Evolutionary conservation across 345 rosid species (phyloP).

Genomic region (Populus alba): DNA sequence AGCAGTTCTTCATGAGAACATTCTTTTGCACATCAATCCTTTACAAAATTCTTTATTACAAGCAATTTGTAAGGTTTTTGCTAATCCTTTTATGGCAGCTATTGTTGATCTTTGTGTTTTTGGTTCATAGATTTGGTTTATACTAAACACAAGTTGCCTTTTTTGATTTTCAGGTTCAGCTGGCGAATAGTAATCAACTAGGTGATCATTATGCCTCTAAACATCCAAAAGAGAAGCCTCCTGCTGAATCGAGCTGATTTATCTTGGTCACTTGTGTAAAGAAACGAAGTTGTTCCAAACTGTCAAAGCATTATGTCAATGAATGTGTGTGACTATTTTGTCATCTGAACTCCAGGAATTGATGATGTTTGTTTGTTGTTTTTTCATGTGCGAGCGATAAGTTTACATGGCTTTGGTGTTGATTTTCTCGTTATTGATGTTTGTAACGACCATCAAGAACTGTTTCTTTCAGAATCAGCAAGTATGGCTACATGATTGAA

Average conservation of each 20-base stretch:
- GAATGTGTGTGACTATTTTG: not conserved
- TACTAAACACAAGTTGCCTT: not conserved
- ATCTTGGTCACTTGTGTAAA: slow-evolving; percentile 11
- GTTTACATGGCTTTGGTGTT: not conserved
- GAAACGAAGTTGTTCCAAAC: not conserved
- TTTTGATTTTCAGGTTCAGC: slow-evolving; percentile 44
- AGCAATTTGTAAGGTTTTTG: not conserved
- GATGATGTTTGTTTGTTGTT: not conserved
- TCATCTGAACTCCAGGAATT: not conserved
- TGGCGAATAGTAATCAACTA: slow-evolving; percentile 66
- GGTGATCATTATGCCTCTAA: slow-evolving; percentile 64
- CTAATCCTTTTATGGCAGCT: not conserved
- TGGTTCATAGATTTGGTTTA: not conserved
- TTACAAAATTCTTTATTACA: not conserved
- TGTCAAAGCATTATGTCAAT: not conserved
- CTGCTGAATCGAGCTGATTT: slow-evolving; percentile 44
- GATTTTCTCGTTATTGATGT: not conserved
- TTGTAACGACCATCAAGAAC: not conserved
- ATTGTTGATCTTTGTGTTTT: not conserved
- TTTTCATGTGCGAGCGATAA: not conserved
- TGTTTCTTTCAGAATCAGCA: not conserved
- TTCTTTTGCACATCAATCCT: not conserved
- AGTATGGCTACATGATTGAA: not conserved
- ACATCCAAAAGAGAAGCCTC: slow-evolving; percentile 70
- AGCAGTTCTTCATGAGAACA: not conserved